Percentiles rank a stretch among this genome's conserved stretches.
These are phyloP conservation scores for Fusarium hainanense DNA, from an alignment of 2,329 filamentous ascomycete species.

Conservation along the genomic window DNA sequence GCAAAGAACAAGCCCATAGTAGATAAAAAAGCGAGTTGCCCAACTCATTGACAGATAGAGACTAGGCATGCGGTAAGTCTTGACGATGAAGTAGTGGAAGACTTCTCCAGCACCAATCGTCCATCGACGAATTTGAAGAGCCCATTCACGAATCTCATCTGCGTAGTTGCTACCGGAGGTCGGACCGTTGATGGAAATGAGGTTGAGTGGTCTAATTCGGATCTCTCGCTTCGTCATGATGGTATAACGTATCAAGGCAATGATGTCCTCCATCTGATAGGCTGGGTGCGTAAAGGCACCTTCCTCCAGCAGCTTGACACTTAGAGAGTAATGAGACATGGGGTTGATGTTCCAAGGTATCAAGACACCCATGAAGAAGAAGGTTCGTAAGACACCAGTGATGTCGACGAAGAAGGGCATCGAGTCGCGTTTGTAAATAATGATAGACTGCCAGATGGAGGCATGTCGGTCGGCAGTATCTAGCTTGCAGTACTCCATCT, in stretches of 20 bases:
- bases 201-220: slow-evolving; percentile 25
- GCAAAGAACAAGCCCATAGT: slow-evolving; percentile 30
- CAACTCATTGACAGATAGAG: slow-evolving; percentile 25
- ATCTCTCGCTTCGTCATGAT: slow-evolving; percentile 30
- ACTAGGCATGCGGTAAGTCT: slow-evolving; percentile 30
- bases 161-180: slow-evolving; percentile 29
- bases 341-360: slow-evolving; percentile 40
- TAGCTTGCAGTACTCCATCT: slow-evolving; percentile 24
- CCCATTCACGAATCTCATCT: slow-evolving; percentile 33
- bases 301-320: slow-evolving; percentile 28
- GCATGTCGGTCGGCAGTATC: slow-evolving; percentile 35
- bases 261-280: slow-evolving; percentile 36
- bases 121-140: slow-evolving; percentile 34
- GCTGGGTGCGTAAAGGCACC: slow-evolving; percentile 32
- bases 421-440: slow-evolving; percentile 40
- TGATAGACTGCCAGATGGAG: slow-evolving; percentile 44
- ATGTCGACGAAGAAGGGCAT: slow-evolving; percentile 45
- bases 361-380: slow-evolving; percentile 43
- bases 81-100: slow-evolving; percentile 38
- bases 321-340: slow-evolving; percentile 35
- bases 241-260: slow-evolving; percentile 32
- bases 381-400: slow-evolving; percentile 40
- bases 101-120: slow-evolving; percentile 36
- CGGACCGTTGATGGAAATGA: slow-evolving; percentile 35
- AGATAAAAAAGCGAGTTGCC: slow-evolving; percentile 29